Evolutionary conservation across 1,284 basidiomycete species (phyloP).

Genomic region (Leccinum pseudoinsigne): DNA sequence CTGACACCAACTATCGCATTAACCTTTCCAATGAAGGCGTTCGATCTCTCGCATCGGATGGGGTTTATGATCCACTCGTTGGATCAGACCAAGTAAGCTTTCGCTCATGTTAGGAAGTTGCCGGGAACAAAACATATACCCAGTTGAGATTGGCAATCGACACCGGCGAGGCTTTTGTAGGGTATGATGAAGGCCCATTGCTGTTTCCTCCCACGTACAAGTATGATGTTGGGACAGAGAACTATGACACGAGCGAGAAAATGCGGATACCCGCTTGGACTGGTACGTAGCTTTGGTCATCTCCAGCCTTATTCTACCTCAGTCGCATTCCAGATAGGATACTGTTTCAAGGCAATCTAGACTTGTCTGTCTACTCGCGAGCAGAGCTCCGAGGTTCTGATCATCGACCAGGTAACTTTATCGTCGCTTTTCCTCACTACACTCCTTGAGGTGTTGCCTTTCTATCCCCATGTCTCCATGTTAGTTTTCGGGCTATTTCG

Average conservation of each 20-base stretch:
- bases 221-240: constrained; percentile 81
- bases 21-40: constrained; percentile 84
- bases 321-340: constrained; percentile 71
- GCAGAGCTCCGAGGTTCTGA: constrained; percentile 90
- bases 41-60: constrained; percentile 57
- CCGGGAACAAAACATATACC: neutral
- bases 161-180: constrained; percentile 70
- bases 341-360: constrained; percentile 78
- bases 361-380: constrained; percentile 65
- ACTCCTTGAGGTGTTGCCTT: neutral
- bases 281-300: constrained; percentile 47
- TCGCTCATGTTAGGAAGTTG: neutral
- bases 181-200: constrained; percentile 88
- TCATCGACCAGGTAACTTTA: constrained; percentile 78
- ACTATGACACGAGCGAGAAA: constrained; percentile 96
- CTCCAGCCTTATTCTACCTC: neutral
- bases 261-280: constrained; percentile 98
- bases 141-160: constrained; percentile 77
- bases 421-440: neutral
- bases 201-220: constrained; percentile 90
- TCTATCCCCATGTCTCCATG: neutral
- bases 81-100: constrained; percentile 79
- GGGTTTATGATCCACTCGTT: constrained; percentile 74
- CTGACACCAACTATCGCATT: constrained; percentile 96
- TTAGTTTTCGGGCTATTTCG: constrained; percentile 85